Percentiles rank a stretch among this genome's conserved stretches.
phyloP scores from a whole-genome alignment of 805 yeast species.

The Groenewaldozyma tartarivorans region DNA sequence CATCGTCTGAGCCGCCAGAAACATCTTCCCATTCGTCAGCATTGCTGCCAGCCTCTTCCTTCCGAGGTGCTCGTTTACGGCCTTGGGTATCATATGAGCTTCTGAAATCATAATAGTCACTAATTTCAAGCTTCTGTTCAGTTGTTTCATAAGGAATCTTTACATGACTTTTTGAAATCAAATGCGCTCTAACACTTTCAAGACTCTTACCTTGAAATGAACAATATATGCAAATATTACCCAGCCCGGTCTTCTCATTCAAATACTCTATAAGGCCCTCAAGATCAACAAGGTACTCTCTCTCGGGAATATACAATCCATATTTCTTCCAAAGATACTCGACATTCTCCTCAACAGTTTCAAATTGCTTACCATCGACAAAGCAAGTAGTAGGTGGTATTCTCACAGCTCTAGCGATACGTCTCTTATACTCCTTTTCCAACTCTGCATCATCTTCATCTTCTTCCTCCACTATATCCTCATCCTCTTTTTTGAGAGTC shows the following conservation, averaged over 20 bases:
- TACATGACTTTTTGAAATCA: slow-evolving; percentile 78
- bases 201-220: slow-evolving; percentile 72
- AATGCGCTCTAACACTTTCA: slow-evolving; percentile 84
- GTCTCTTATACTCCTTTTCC: slow-evolving; percentile 19
- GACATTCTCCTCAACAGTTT: slow-evolving; percentile 48
- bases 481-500: neutral
- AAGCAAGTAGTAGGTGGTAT: slow-evolving; percentile 30
- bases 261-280: slow-evolving; percentile 67
- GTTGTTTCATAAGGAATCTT: slow-evolving; percentile 78
- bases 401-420: slow-evolving; percentile 11
- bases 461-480: neutral
- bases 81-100: slow-evolving; percentile 41
- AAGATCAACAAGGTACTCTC: slow-evolving; percentile 53
- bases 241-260: slow-evolving; percentile 72
- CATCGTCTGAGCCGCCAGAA: slow-evolving; percentile 23
- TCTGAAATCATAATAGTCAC: slow-evolving; percentile 77
- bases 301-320: slow-evolving; percentile 85
- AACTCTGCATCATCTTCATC: slow-evolving; percentile 18
- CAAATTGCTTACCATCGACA: slow-evolving; percentile 39
- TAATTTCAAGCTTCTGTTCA: slow-evolving; percentile 64
- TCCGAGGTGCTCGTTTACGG: slow-evolving; percentile 24
- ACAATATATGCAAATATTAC: slow-evolving; percentile 78
- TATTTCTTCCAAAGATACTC: slow-evolving; percentile 71
- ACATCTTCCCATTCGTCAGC: slow-evolving; percentile 26
- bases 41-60: slow-evolving; percentile 28